Base-by-base conservation (phyloP, 2,329 filamentous ascomycete genomes). In the Bipolaris gigantea region DNA sequence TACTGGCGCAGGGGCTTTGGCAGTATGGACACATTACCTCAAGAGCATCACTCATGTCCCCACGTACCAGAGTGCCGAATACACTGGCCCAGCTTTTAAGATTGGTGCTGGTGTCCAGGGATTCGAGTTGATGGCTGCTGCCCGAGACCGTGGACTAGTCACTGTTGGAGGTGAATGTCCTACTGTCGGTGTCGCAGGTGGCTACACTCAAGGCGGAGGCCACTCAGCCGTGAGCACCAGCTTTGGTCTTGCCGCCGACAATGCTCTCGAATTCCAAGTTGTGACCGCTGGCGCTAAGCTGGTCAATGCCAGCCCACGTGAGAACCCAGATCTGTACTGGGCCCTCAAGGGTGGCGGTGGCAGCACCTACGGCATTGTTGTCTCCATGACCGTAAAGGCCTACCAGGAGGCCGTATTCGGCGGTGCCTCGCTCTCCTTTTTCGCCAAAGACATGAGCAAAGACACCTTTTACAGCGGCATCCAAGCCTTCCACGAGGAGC, bases 151-250 rank as follows among this genome's bases (percentile, higher is more conserved):
- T n/a, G 56, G 55, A 4, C 40, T 67, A 2, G 55, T 61, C 13
- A 59, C 63, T 2, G 46, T 64, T 8, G 62, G 63, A 16, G 67
- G 67, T 1, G 56, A 63, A 8, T 69, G 65, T 68, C 55, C 64
- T 42, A 80, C 75, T 2, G 80, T 85, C 6, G 82, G 82, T 47
- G 59, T 71, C 13, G 65, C 64, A 15, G 81, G 65, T 18, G 63
- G 65, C 16, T 65, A 62, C 35, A 48, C 57, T 1, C 53, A 60
- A 23, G 61, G 80, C 2, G 82, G 80, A 27, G 83, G 83, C 0
- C 80, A 85, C 66, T 79, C 77, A 9, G 80, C 80, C 5, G 64
- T 85, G 38, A 77, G 76, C 16, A 74, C 74, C 21, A 70, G 76
- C 42, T 79, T 78, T 59, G 68, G 68, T 3, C 60, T 71, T 19